Conservation (phyloP, 2,329 filamentous ascomycete species). For the Phaeosphaeria sp. region DNA sequence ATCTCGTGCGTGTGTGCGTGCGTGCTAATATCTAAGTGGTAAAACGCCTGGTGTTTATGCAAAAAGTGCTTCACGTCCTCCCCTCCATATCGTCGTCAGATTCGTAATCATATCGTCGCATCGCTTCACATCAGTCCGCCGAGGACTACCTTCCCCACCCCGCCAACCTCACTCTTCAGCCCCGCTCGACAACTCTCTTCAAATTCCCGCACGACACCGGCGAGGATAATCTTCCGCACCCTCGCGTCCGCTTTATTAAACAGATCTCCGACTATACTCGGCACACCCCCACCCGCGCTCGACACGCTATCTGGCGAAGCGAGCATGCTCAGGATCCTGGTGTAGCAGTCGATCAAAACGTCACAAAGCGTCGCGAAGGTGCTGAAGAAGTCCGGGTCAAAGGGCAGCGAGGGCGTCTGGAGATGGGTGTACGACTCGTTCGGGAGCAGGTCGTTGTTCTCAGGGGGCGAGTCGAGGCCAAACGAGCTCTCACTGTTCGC, state of each 20-base stretch:
- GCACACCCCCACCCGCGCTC: slow-evolving; percentile 32
- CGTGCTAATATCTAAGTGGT: too few relatives aligned
- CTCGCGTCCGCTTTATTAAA: slow-evolving; percentile 89
- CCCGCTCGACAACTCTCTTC: slow-evolving; percentile 82
- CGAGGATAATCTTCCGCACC: slow-evolving; percentile 87
- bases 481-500: slow-evolving; percentile 27
- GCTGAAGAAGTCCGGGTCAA: slow-evolving; percentile 96
- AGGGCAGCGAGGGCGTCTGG: slow-evolving; percentile 89
- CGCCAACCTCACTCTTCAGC: slow-evolving; percentile 81
- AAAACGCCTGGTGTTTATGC: background rate
- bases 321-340: slow-evolving; percentile 76
- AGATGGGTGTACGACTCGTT: slow-evolving; percentile 90
- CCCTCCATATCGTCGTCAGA: background rate
- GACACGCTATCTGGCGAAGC: slow-evolving; percentile 66
- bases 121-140: slow-evolving; percentile 74
- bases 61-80: background rate
- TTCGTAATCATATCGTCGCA: background rate
- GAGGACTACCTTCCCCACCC: slow-evolving; percentile 86
- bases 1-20: background rate
- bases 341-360: slow-evolving; percentile 91
- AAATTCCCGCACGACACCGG: slow-evolving; percentile 88
- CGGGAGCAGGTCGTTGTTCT: slow-evolving; percentile 42
- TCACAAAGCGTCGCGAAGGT: slow-evolving; percentile 96
- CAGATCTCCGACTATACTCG: slow-evolving; percentile 71
- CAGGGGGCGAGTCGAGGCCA: slow-evolving; percentile 40